These are phyloP conservation scores for Lyophyllum shimeji DNA, from an alignment of 768 basidiomycete species.

Conservation along the genomic window DNA sequence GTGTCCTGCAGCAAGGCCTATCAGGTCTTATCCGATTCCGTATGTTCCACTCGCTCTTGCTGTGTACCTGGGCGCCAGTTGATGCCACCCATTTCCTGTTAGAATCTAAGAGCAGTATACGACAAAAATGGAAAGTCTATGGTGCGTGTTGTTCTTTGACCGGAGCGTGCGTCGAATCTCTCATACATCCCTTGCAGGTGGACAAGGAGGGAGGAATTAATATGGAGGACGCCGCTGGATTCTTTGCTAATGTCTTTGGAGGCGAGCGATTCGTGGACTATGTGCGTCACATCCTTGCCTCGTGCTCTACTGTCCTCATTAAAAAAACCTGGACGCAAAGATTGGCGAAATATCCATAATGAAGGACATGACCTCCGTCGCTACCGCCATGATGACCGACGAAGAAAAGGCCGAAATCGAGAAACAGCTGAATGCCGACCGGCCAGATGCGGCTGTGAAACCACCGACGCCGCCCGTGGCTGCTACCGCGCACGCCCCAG, in stretches of 20 bases:
- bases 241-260: slow-evolving; percentile 96
- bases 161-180: neutral
- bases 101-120: slow-evolving; percentile 87
- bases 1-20: slow-evolving; percentile 77
- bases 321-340: slow-evolving; percentile 47
- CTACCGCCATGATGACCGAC: slow-evolving; percentile 85
- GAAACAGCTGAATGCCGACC: slow-evolving; percentile 56
- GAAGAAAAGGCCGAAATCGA: slow-evolving; percentile 91
- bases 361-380: slow-evolving; percentile 88
- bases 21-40: slow-evolving; percentile 84
- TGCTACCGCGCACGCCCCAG: slow-evolving; percentile 16
- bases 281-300: slow-evolving; percentile 49
- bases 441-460: slow-evolving; percentile 17
- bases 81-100: slow-evolving; percentile 9
- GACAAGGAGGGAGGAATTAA: slow-evolving; percentile 77
- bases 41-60: slow-evolving; percentile 34
- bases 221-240: slow-evolving; percentile 90
- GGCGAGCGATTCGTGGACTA: slow-evolving; percentile 91
- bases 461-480: slow-evolving; percentile 25
- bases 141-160: slow-evolving; percentile 39
- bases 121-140: slow-evolving; percentile 94
- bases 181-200: slow-evolving; percentile 36
- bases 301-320: neutral
- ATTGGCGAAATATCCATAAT: slow-evolving; percentile 96
- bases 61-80: neutral